Evolutionary conservation across 192 early-diverging fungal genomes (phyloP).

Genomic region (Powellomyces hirtus): DNA sequence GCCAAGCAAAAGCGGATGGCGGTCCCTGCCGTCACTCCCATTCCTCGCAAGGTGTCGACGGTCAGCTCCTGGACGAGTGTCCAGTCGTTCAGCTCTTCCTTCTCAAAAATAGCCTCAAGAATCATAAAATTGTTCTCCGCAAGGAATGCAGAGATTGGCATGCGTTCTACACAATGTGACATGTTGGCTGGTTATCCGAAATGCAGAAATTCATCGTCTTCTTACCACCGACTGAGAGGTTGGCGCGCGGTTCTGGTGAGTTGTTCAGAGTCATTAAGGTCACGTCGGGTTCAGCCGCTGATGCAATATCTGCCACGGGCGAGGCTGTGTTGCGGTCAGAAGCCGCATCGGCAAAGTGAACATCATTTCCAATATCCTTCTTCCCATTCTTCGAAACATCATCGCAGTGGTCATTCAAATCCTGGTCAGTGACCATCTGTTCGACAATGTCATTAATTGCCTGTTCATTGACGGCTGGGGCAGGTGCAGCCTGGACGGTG

Average conservation of each 20-base stretch:
- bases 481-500: too few relatives aligned
- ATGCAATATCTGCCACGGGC: background rate
- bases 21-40: conserved; percentile 21
- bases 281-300: background rate
- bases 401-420: background rate
- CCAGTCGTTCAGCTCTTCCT: conserved; percentile 26
- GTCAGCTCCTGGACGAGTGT: conserved; percentile 6
- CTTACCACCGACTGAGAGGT: too few relatives aligned
- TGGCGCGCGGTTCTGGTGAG: too few relatives aligned
- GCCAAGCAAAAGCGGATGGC: conserved; percentile 22
- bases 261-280: background rate
- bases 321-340: background rate
- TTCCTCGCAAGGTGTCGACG: conserved; percentile 11
- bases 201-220: background rate
- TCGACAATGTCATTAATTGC: background rate
- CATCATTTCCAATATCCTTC: too few relatives aligned
- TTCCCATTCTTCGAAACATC: too few relatives aligned
- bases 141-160: conserved; percentile 10
- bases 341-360: too few relatives aligned
- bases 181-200: too few relatives aligned
- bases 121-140: conserved; percentile 4
- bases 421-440: background rate
- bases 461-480: too few relatives aligned
- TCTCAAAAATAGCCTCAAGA: conserved; percentile 2
- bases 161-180: background rate